Base-by-base conservation (phyloP, 2,329 filamentous ascomycete species). In the Monosporascus sp. region DNA sequence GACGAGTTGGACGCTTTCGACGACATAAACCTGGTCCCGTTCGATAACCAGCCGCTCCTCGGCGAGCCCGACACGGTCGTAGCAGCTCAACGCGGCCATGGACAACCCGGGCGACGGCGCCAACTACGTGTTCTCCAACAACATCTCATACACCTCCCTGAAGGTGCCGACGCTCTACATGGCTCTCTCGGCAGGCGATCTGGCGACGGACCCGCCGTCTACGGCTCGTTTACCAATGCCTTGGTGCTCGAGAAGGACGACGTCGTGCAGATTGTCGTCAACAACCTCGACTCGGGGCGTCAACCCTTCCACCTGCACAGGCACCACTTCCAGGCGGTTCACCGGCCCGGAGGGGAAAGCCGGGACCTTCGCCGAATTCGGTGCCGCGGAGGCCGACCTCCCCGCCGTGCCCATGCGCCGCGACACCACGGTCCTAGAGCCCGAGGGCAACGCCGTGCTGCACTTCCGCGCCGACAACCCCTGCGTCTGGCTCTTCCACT, bases 131-230 rank as follows among this genome's bases (percentile, higher is more conserved):
- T 85, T 86, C 70, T 82, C 89, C 73, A 92, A 93, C 74, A 85
- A 89, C 68, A 82, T 90, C 58, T 90, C 88, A 31, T 96, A 92
- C 68, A 79, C 81, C 3, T 52, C 72, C 0, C 89, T 88, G 48
- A 89, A 89, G 66, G 90, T 95, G 0, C 91, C 91, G 0, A 85
- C 87, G 0, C 76, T 96, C 0, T 95, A 91, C 75, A 90, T 87
- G 0, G 89, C 80, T 1, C 75, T 95, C 3, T 84, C 82, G 0
- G 71, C 83, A 1, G 83, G 82, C 17, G 72, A 88, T 49, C 72
- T 78, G 19, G 80, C 83, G 16, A 76, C 74, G 2, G 76, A 89
- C 56, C 74, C 0, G 58, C 66, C 2, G 72, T 91, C 5, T 91
- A 91, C 64, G 71, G 22, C 22, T 22, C 3, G 22, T 22, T 22